Percentiles rank a stretch among this genome's conserved stretches.
These are phyloP conservation scores for Cystobasidium tubakii DNA, from an alignment of 768 basidiomycete genomes.

Conservation along the genomic window DNA sequence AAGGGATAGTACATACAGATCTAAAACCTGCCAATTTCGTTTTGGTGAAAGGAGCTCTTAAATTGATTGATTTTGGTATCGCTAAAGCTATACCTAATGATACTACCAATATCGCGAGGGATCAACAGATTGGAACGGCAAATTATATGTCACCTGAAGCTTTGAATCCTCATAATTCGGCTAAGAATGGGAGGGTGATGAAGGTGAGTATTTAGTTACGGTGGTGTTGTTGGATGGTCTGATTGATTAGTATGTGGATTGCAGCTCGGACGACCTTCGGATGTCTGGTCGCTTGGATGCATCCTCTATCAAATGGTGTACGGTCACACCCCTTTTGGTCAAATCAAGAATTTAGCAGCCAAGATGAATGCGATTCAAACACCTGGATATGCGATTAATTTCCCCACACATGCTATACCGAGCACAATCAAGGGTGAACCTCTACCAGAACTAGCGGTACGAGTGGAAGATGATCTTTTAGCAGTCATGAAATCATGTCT, in stretches of 20 bases:
- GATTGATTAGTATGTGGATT: neutral
- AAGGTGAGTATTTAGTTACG: constrained; percentile 55
- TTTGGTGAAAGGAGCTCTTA: constrained; percentile 84
- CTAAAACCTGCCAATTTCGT: constrained; percentile 98
- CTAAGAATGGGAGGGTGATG: constrained; percentile 76
- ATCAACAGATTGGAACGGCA: constrained; percentile 94
- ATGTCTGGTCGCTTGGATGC: constrained; percentile 96
- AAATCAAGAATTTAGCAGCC: constrained; percentile 65
- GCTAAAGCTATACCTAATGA: constrained; percentile 98
- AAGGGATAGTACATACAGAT: constrained; percentile 98
- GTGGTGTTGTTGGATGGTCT: neutral
- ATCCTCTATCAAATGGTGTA: constrained; percentile 99
- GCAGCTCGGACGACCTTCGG: constrained; percentile 76
- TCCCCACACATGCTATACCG: constrained; percentile 62
- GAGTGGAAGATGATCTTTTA: constrained; percentile 71
- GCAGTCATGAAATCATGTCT: constrained; percentile 76
- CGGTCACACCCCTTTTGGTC: constrained; percentile 83
- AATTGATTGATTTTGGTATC: constrained; percentile 99
- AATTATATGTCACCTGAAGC: constrained; percentile 99
- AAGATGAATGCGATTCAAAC: constrained; percentile 95
- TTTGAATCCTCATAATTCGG: constrained; percentile 61
- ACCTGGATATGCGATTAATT: constrained; percentile 68
- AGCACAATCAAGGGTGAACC: constrained; percentile 54
- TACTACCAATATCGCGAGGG: constrained; percentile 94
- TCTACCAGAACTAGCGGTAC: constrained; percentile 63